phyloP scores from a whole-genome alignment of 139 green algal genomes.

The Volvox africanus region DNA sequence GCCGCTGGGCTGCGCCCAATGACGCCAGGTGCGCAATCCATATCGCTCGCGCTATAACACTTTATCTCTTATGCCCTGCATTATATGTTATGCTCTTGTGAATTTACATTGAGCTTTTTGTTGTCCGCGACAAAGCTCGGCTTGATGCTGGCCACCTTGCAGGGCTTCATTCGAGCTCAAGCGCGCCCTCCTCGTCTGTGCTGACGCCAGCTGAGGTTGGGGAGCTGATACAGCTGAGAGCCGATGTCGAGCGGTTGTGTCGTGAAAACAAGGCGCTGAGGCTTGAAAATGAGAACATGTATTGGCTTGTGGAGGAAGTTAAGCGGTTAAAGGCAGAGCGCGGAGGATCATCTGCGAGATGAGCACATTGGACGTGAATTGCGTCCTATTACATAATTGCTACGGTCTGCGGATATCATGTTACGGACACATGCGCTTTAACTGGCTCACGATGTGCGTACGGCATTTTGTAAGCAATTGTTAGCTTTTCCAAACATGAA shows the following conservation, averaged over 20 bases:
- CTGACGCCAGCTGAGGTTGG: background rate
- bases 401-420: background rate
- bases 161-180: conserved; percentile 3
- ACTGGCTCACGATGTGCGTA: background rate
- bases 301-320: conserved; percentile 61
- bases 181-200: background rate
- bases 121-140: no score
- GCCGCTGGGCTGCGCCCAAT: conserved; percentile 8
- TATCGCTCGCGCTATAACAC: no score
- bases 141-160: background rate
- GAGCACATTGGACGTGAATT: background rate
- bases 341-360: background rate
- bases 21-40: background rate
- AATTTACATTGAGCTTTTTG: no score
- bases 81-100: no score
- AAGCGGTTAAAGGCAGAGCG: conserved; percentile 49
- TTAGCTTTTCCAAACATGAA: background rate
- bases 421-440: background rate
- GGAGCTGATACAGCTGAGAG: conserved; percentile 16
- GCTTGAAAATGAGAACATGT: conserved; percentile 60
- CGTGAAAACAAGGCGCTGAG: conserved; percentile 52
- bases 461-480: background rate
- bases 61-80: no score
- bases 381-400: no score
- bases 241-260: conserved; percentile 50